Evolutionary conservation across 768 basidiomycete genomes (phyloP).

Genomic region (Agrocybe praecox): DNA sequence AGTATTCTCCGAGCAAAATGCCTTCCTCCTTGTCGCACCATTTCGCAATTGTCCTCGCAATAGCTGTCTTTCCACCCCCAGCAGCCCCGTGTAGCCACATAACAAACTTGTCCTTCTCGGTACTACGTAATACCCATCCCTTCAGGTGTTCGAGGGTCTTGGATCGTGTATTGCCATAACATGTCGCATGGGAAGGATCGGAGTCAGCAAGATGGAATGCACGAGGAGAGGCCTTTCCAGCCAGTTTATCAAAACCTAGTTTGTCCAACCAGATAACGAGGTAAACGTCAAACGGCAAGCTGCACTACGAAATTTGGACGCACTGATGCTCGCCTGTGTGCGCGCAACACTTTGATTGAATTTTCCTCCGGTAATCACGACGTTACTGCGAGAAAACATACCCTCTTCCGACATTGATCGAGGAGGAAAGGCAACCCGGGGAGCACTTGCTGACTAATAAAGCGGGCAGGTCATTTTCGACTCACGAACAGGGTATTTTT

Average conservation of each 20-base stretch:
- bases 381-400: too few relatives aligned
- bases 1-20: background rate
- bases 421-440: too few relatives aligned
- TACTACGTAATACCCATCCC: background rate
- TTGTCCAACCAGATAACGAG: background rate
- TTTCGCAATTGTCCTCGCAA: background rate
- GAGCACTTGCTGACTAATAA: too few relatives aligned
- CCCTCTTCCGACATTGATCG: too few relatives aligned
- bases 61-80: conserved; percentile 6
- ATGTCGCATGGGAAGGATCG: background rate
- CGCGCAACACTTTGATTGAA: too few relatives aligned
- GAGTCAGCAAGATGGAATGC: background rate
- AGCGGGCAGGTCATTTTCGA: too few relatives aligned
- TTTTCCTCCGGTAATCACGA: too few relatives aligned
- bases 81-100: conserved; percentile 6
- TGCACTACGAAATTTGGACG: too few relatives aligned
- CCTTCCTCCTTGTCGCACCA: background rate
- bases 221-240: background rate
- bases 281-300: too few relatives aligned
- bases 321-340: too few relatives aligned
- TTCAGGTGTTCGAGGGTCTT: too few relatives aligned
- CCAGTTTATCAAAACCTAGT: background rate
- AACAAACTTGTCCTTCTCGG: background rate
- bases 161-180: background rate
- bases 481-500: too few relatives aligned